Evolutionary conservation across 106 monocot genomes (phyloP), one percentile per base, ranked within the genome.

Genomic region (Dendrobium huoshanense): DNA sequence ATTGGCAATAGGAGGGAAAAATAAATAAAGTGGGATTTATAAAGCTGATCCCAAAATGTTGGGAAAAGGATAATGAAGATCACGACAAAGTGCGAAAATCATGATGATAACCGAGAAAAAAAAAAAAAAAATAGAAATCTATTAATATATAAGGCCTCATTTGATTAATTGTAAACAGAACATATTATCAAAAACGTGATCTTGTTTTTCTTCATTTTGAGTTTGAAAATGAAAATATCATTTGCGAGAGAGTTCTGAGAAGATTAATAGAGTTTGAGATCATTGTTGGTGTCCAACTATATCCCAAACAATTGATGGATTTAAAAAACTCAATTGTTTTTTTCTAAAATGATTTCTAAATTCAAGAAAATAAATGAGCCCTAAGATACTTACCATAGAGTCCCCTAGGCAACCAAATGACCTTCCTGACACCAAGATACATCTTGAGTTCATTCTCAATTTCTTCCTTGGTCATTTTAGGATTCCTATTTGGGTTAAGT

Each of bases 341-440:
- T 61, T 61, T 61, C 58, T 61, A 61, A 22, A 4, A 61, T 22
- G 22, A 61, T 61, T 61, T 61, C 2, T 22, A 61, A 9, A 0
- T 22, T 22, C n/a, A 22, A 61, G 22, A 1, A 61, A n/a, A 61
- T 20, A 61, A 22, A 61, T 61, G 61, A 61, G 6, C 22, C 61
- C 33, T 70, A 49, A 41, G 19, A 76, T 24, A 16, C 44, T 88
- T 97, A 97, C 96, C 92, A 84, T 89, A 94, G 48, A 97, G 89
- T 40, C 96, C 96, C 81, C 85, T 83, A 59, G 92, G 94, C 85
- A 98, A 77, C 95, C 98, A 98, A 87, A 95, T 98, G 80, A 95
- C 87, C 85, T 95, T 98, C 74, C 75, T 80, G 79, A 95, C 88
- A 48, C 92, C 95, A 82, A 98, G 97, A 83, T 88, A 95, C 67